Conservation (phyloP, 306 rosid species). For the Ammopiptanthus mongolicus region DNA sequence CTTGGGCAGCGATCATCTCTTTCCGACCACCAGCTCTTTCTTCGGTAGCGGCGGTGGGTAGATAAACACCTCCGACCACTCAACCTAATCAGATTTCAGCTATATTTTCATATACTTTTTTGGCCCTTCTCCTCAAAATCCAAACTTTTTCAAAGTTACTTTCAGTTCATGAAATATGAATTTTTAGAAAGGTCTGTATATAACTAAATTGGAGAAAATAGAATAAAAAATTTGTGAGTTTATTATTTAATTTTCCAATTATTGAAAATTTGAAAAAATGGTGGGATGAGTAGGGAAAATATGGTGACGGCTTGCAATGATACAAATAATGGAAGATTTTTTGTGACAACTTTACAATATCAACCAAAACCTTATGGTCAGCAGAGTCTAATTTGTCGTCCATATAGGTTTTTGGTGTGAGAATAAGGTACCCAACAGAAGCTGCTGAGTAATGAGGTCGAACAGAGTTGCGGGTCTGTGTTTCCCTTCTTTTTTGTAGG, state of each 20-base stretch:
- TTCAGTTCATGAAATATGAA: not conserved
- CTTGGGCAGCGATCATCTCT: conserved; percentile 42
- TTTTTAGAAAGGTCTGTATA: not conserved
- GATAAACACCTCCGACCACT: not conserved
- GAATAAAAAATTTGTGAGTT: not conserved
- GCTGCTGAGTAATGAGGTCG: too few relatives aligned
- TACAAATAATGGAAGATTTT: too few relatives aligned
- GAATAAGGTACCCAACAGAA: too few relatives aligned
- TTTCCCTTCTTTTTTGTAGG: too few relatives aligned
- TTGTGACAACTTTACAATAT: too few relatives aligned
- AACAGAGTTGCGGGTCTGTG: too few relatives aligned
- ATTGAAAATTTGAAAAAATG: conserved; percentile 28
- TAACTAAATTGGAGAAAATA: too few relatives aligned
- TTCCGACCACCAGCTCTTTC: conserved; percentile 47
- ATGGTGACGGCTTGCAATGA: too few relatives aligned
- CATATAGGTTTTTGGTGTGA: too few relatives aligned
- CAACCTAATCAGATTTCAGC: not conserved
- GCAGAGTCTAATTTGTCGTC: too few relatives aligned
- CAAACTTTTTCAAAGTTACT: not conserved
- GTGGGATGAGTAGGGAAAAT: not conserved
- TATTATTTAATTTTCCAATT: not conserved
- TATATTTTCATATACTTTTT: conserved; percentile 26
- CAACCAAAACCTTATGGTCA: too few relatives aligned
- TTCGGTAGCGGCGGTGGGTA: conserved; percentile 67
- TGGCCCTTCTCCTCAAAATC: not conserved